Percentiles rank a stretch among this genome's conserved stretches.
phyloP scores from a whole-genome alignment of 352 stramenopile species.

The Phytopythium chamaehyphon region DNA sequence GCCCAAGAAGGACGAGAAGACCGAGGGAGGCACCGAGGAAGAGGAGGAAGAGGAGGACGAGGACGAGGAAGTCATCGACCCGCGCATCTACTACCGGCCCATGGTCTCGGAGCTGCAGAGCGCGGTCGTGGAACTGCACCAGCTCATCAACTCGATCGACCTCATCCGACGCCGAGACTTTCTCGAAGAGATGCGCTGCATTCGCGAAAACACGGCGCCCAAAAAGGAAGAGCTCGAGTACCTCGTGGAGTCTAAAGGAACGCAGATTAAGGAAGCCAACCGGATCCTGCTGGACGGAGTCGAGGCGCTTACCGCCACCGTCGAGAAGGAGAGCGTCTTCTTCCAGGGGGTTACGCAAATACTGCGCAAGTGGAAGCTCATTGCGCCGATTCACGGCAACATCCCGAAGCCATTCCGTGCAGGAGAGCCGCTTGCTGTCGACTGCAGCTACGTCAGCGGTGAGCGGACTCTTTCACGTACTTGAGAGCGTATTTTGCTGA shows the following conservation, averaged over 20 bases:
- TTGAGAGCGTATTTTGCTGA: too few relatives aligned
- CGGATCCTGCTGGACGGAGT: slow-evolving; percentile 71
- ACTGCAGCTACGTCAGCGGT: slow-evolving; percentile 85
- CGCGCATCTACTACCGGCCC: slow-evolving; percentile 78
- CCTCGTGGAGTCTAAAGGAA: slow-evolving; percentile 67
- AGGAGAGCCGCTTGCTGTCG: slow-evolving; percentile 74
- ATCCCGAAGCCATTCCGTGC: slow-evolving; percentile 86
- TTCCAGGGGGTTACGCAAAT: slow-evolving; percentile 79
- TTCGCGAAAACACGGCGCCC: slow-evolving; percentile 78
- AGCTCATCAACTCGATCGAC: slow-evolving; percentile 88
- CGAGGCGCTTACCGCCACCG: slow-evolving; percentile 58
- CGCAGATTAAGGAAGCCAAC: slow-evolving; percentile 74
- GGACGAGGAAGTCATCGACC: slow-evolving; percentile 79
- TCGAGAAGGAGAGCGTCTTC: slow-evolving; percentile 82
- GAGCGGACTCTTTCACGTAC: slow-evolving; percentile 1
- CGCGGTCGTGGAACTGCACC: slow-evolving; percentile 72
- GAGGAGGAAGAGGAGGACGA: slow-evolving; percentile 25
- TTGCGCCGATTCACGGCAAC: slow-evolving; percentile 79
- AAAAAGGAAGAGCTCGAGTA: slow-evolving; percentile 81
- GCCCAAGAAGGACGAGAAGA: slow-evolving; percentile 11
- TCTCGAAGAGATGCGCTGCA: slow-evolving; percentile 83
- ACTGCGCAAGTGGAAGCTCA: slow-evolving; percentile 84
- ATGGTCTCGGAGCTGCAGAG: slow-evolving; percentile 83
- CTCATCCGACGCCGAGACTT: slow-evolving; percentile 75
- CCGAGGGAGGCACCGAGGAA: slow-evolving; percentile 14